phyloP scores from a whole-genome alignment of 108 stramenopile genomes.

The Cyclotella cryptica region DNA sequence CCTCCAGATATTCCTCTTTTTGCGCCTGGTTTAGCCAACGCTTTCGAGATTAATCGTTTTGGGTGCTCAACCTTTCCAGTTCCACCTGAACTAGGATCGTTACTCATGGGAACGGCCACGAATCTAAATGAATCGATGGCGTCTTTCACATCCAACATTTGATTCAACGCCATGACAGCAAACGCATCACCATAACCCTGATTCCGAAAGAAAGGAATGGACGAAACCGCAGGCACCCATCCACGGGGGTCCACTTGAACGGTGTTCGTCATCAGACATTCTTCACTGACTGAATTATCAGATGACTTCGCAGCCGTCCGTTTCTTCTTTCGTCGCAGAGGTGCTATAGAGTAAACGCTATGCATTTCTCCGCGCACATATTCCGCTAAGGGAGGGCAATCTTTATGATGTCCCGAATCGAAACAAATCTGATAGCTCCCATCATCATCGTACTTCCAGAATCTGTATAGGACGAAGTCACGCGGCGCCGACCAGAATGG shows the following conservation, averaged over 20 bases:
- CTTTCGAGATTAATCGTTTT: constrained; percentile 16
- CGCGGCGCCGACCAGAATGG: constrained; percentile 92
- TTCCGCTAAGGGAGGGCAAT: constrained; percentile 73
- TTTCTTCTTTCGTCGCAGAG: constrained; percentile 53
- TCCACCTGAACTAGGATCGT: constrained; percentile 7
- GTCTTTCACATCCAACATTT: constrained; percentile 88
- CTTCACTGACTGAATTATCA: constrained; percentile 32
- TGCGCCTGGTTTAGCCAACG: not conserved
- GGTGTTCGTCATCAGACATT: constrained; percentile 86
- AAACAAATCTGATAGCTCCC: constrained; percentile 88
- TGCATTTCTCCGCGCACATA: constrained; percentile 90
- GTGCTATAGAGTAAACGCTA: constrained; percentile 85
- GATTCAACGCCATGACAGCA: constrained; percentile 79
- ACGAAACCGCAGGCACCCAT: constrained; percentile 78
- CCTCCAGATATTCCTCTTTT: not conserved
- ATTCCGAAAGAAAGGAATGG: constrained; percentile 55
- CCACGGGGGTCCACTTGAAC: constrained; percentile 93
- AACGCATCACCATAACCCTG: constrained; percentile 84
- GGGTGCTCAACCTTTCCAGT: not conserved
- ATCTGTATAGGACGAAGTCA: constrained; percentile 88
- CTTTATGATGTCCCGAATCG: constrained; percentile 77
- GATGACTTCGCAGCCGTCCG: constrained; percentile 40
- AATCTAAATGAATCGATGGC: constrained; percentile 79
- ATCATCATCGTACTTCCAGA: constrained; percentile 92
- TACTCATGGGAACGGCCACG: constrained; percentile 55